Evolutionary conservation across 225 moss, liverwort and hornwort species (phyloP).

Genomic region (Marchantia paleacea): DNA sequence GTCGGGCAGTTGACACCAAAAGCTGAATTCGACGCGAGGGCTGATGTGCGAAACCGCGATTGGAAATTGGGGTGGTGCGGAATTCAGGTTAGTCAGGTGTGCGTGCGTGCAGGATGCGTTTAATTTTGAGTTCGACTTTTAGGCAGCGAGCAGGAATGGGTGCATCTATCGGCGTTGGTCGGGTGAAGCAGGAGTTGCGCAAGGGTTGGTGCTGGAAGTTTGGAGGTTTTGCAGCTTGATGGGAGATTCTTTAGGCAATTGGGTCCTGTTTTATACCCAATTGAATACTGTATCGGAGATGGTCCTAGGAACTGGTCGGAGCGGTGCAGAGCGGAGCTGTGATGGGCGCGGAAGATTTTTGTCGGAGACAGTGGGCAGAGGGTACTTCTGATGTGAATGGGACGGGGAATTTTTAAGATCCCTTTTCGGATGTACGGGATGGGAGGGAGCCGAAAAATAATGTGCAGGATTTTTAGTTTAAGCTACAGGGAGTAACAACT

Average conservation of each 20-base stretch:
- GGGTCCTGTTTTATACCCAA: not conserved
- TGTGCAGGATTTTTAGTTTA: not conserved
- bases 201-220: not conserved
- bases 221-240: slow-evolving; percentile 4
- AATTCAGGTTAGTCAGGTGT: not conserved
- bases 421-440: not conserved
- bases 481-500: not conserved
- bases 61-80: not conserved
- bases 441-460: not conserved
- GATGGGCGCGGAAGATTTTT: not conserved
- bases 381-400: not conserved
- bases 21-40: not conserved
- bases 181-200: not conserved
- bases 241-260: not conserved
- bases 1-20: not conserved
- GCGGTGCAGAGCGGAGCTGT: not conserved
- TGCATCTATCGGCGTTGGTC: not conserved
- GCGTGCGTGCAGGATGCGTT: not conserved
- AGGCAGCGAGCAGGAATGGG: not conserved
- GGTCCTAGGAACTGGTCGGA: not conserved
- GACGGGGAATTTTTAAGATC: not conserved
- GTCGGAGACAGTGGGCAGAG: not conserved
- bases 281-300: not conserved
- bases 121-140: not conserved
- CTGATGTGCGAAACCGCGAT: not conserved